Evolutionary conservation across 2,329 filamentous ascomycete genomes (phyloP), one percentile per base, ranked within the genome.

Genomic region (Penicillium sp.): DNA sequence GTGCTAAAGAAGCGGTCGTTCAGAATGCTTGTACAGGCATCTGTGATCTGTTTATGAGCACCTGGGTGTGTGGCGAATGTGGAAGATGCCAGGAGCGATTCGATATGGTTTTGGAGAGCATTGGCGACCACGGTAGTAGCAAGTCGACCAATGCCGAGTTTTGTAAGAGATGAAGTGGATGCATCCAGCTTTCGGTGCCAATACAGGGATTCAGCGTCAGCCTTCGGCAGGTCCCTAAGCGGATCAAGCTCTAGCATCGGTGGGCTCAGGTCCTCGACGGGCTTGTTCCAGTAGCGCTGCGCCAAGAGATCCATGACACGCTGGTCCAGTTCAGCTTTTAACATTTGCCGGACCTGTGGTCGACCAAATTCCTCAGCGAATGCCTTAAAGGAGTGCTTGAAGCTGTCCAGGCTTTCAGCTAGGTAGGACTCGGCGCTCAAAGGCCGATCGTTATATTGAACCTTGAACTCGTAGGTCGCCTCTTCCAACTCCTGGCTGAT

Each of bases 381-480:
- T 64, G 90, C 89, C 72, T 96, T 97, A 79, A 99, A 99, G 0
- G 91, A 91, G 74, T 98, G 96, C 77, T 99, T 99, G 83, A 99
- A 98, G 21, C 89, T 88, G 74, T 99, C 95, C 3, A 99, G 80
- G 64, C 90, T 96, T 74, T 98, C 95, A 2, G 95, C 95, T 39
- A 99, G 84, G 71, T 99, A 99, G 4, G 93, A 96, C 72, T 99
- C 95, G 2, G 95, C 95, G 50, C 91, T 96, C 35, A 99, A 81
- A 1, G 93, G 91, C 7, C 95, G 87, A 72, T 99, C 95, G 69
- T 99, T 99, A 78, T 99, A 99, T 74, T 99, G 96, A 5, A 99
- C 95, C 74, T 99, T 99, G 82, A 96, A 99, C 75, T 99, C 93
- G 71, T 99, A 99, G 0, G 91, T 93, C 3, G 95, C 93, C 76